Conservation (phyloP, 257 asterid species). For the Avicennia marina region DNA sequence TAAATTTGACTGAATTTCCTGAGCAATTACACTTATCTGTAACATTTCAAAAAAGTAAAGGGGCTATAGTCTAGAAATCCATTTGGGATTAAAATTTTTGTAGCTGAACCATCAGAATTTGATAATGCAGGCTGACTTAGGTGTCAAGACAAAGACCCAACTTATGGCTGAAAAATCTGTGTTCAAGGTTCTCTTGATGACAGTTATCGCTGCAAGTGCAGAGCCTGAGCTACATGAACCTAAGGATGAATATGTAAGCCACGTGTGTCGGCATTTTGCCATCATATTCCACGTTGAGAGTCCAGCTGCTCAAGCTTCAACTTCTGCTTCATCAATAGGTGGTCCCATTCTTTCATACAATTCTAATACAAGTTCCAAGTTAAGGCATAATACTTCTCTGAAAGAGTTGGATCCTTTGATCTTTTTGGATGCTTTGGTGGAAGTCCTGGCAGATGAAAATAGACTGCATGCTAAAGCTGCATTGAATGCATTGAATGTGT, state of each 20-base stretch:
- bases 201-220: slow-evolving; percentile 90
- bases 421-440: slow-evolving; percentile 95
- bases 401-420: slow-evolving; percentile 95
- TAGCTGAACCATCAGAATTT: slow-evolving; percentile 12
- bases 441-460: slow-evolving; percentile 86
- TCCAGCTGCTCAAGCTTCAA: slow-evolving; percentile 46
- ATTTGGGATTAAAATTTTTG: slow-evolving; percentile 5
- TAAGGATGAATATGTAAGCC: slow-evolving; percentile 72
- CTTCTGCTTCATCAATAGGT: slow-evolving; percentile 45
- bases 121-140: slow-evolving; percentile 88
- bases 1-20: no score
- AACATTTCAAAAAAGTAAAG: background rate
- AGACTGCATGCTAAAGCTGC: slow-evolving; percentile 94
- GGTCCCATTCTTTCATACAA: slow-evolving; percentile 55
- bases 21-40: no score
- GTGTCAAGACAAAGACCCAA: slow-evolving; percentile 99
- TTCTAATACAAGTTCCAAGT: slow-evolving; percentile 51
- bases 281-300: slow-evolving; percentile 82
- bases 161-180: slow-evolving; percentile 98
- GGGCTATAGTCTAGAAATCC: background rate
- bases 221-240: slow-evolving; percentile 80
- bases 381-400: slow-evolving; percentile 61
- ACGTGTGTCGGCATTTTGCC: slow-evolving; percentile 93
- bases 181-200: slow-evolving; percentile 89
- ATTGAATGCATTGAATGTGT: slow-evolving; percentile 64